phyloP scores from a whole-genome alignment of 139 green algal species.

The Closterium sp. region DNA sequence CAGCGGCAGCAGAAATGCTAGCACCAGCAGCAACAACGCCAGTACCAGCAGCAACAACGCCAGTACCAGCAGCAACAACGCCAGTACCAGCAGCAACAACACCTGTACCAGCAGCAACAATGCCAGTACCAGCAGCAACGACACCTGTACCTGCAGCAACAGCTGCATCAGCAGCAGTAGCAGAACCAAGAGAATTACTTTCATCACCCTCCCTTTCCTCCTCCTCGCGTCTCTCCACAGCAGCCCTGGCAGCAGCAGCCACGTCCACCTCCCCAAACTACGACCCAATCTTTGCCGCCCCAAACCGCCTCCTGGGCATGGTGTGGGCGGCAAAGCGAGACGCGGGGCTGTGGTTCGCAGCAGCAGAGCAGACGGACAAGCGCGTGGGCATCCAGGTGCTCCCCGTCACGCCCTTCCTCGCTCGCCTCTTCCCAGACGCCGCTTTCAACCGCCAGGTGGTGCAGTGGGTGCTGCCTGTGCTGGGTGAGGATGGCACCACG shows the following conservation, averaged over 20 bases:
- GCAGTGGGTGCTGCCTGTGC: slow-evolving; percentile 12
- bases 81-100: too few species aligned
- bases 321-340: slow-evolving; percentile 57
- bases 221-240: not conserved
- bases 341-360: slow-evolving; percentile 55
- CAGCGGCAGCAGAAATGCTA: too few species aligned
- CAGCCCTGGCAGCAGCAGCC: not conserved
- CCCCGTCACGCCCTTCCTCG: slow-evolving; percentile 43
- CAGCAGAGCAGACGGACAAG: slow-evolving; percentile 21
- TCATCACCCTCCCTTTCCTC: not conserved
- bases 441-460: slow-evolving; percentile 37
- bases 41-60: too few species aligned
- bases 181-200: not conserved
- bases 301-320: slow-evolving; percentile 52
- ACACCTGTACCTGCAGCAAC: too few species aligned
- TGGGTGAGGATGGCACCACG: not conserved
- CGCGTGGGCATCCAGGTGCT: slow-evolving; percentile 59
- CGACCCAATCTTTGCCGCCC: slow-evolving; percentile 27
- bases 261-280: slow-evolving; percentile 35
- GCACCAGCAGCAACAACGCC: too few species aligned
- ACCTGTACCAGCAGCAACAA: too few species aligned
- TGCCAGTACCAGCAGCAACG: too few species aligned
- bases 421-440: slow-evolving; percentile 9
- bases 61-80: too few species aligned
- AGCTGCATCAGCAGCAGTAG: not conserved